A percentile compares a stretch with the other conserved stretches of the same genome.
Conservation (phyloP, 495 filamentous ascomycete species). For the Talaromyces trachyspermus region DNA sequence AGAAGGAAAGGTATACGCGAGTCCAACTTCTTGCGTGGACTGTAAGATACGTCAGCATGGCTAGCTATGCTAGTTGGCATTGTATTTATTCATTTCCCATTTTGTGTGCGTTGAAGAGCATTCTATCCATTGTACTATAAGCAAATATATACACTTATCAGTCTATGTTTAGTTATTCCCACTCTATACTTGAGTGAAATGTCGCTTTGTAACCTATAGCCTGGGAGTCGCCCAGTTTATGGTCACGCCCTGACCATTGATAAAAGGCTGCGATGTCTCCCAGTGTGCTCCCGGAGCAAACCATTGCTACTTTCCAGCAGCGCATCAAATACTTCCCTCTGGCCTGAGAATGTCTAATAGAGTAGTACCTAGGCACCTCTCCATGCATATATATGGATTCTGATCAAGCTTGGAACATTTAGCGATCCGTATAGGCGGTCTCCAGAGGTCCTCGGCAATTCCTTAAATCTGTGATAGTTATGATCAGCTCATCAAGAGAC, state of each 20-base stretch:
- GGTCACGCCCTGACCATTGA: conserved; percentile 3
- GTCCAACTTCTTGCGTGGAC: conserved; percentile 81
- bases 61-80: background rate
- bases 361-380: too few species aligned
- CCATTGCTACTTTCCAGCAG: conserved; percentile 3
- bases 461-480: too few species aligned
- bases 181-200: background rate
- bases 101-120: too few species aligned
- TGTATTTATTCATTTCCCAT: too few species aligned
- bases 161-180: background rate
- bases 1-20: conserved; percentile 81
- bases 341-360: too few species aligned
- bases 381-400: too few species aligned
- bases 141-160: background rate
- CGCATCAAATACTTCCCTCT: background rate
- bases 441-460: too few species aligned
- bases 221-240: background rate
- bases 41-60: conserved; percentile 40
- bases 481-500: too few species aligned
- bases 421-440: too few species aligned
- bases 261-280: conserved; percentile 3
- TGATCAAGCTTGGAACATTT: too few species aligned
- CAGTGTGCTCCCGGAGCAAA: conserved; percentile 1
- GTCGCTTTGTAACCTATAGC: background rate
- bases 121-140: too few species aligned